Evolutionary conservation across 2,329 filamentous ascomycete genomes (phyloP).

Genomic region (Penicillium crustosum): DNA sequence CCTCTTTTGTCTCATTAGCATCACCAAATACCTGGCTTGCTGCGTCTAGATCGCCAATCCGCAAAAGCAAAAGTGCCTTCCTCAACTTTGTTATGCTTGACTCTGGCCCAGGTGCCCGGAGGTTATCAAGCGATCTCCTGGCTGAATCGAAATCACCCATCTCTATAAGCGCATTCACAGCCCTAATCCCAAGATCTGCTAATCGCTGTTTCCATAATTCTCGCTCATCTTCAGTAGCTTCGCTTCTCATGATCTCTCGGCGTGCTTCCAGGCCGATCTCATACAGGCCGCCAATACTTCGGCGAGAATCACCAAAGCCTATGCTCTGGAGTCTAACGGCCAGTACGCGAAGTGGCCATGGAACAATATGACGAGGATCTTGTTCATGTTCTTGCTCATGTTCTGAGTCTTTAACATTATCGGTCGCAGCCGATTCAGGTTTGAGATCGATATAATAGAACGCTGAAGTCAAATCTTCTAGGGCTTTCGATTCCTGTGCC

Average conservation of each 20-base stretch:
- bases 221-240: constrained; percentile 54
- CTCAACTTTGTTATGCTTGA: constrained; percentile 38
- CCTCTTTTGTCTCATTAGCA: constrained; percentile 41
- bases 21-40: constrained; percentile 58
- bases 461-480: constrained; percentile 62
- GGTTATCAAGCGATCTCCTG: constrained; percentile 65
- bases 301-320: constrained; percentile 78
- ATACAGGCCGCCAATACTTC: constrained; percentile 87
- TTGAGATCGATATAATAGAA: constrained; percentile 47
- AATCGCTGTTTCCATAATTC: constrained; percentile 71
- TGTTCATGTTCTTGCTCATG: constrained; percentile 62
- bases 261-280: constrained; percentile 80
- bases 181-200: constrained; percentile 68
- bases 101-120: constrained; percentile 44
- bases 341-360: constrained; percentile 83
- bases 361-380: constrained; percentile 71
- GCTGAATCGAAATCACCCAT: constrained; percentile 88
- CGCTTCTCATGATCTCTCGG: constrained; percentile 55
- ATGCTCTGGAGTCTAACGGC: constrained; percentile 81
- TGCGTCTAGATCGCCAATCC: constrained; percentile 72
- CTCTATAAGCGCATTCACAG: constrained; percentile 54
- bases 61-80: constrained; percentile 68
- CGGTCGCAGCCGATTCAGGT: constrained; percentile 19
- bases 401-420: constrained; percentile 63
- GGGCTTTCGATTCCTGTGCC: constrained; percentile 61